Evolutionary conservation across 768 basidiomycete genomes (phyloP), one percentile per base, ranked within the genome.

Genomic region (Lentinula lateritia): DNA sequence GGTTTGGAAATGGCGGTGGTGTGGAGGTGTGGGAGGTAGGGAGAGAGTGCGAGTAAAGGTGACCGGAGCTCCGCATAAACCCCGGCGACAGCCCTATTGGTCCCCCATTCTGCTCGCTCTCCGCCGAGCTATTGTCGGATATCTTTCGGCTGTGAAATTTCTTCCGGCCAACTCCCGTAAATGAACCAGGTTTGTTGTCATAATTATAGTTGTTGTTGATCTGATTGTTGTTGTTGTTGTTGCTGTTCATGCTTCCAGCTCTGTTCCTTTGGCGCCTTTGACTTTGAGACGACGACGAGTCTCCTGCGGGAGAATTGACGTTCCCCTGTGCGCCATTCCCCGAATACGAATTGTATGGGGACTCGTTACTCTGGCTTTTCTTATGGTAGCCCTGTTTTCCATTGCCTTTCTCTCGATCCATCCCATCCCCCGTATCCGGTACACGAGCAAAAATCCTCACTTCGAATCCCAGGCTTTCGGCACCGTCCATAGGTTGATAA

Each of bases 401-500:
- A 34, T 38, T 55, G 58, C 71, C 61, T 43, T 74, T 70, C 61
- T 76, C 74, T 9, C 85, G 78, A 70, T 89, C 87, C 66, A 83
- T 78, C 23, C 83, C 86, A 61, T 84, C 82, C 39, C 86, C 86
- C 1, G 78, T 73, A 69, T 89, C 89, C 5, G 88, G 89, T 16
- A 92, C 90, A 20, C 88, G 79, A 50, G 83, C 80, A 66, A 83
- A 89, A 13, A 92, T 79, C 58, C 83, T 79, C 3, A 90, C 84
- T 65, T 90, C 86, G 65, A 92, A 92, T 5, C 89, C 92, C 45
- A 94, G 75, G 56, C 83, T 80, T 66, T 86, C 80, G 16, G 91
- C 88, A 4, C 80, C 74, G 9, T 88, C 85, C 79, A 94, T 86
- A 10, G 89, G 83, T 70, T 95, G 93, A 71, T 93, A 91, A 52